Conservation (phyloP, 2,329 filamentous ascomycete species). For the Diaporthe capsici region DNA sequence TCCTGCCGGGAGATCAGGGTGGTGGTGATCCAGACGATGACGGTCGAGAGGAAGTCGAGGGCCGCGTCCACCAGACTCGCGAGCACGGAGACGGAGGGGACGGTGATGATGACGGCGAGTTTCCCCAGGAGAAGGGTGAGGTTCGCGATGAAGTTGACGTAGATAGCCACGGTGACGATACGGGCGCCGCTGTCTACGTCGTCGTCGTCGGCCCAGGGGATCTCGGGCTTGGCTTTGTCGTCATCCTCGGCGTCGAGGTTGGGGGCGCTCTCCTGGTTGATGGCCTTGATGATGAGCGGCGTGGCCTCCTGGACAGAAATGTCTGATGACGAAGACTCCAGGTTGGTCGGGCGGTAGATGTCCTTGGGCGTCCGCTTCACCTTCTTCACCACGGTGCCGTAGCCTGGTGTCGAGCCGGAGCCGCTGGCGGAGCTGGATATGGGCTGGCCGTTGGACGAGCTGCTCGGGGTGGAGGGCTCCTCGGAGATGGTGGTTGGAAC, state of each 20-base stretch:
- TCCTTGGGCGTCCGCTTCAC: slow-evolving; percentile 87
- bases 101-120: slow-evolving; percentile 81
- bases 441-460: slow-evolving; percentile 48
- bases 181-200: slow-evolving; percentile 79
- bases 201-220: slow-evolving; percentile 81
- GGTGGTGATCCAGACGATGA: slow-evolving; percentile 85
- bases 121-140: slow-evolving; percentile 81
- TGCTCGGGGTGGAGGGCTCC: slow-evolving; percentile 61
- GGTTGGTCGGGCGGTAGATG: slow-evolving; percentile 69
- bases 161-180: slow-evolving; percentile 89
- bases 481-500: slow-evolving; percentile 84
- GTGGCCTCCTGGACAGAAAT: slow-evolving; percentile 1
- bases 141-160: slow-evolving; percentile 87
- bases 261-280: slow-evolving; percentile 59
- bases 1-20: slow-evolving; percentile 81
- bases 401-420: slow-evolving; percentile 30
- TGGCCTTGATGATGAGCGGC: slow-evolving; percentile 43
- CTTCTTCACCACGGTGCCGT: slow-evolving; percentile 57
- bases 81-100: slow-evolving; percentile 85
- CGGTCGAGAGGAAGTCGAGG: slow-evolving; percentile 84
- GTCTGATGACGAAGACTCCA: slow-evolving; percentile 6
- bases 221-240: slow-evolving; percentile 66
- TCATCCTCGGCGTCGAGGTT: slow-evolving; percentile 58
- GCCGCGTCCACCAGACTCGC: slow-evolving; percentile 85
- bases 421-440: slow-evolving; percentile 44